phyloP scores from a whole-genome alignment of 1,284 basidiomycete species.

The Sanghuangporus sanghuang region DNA sequence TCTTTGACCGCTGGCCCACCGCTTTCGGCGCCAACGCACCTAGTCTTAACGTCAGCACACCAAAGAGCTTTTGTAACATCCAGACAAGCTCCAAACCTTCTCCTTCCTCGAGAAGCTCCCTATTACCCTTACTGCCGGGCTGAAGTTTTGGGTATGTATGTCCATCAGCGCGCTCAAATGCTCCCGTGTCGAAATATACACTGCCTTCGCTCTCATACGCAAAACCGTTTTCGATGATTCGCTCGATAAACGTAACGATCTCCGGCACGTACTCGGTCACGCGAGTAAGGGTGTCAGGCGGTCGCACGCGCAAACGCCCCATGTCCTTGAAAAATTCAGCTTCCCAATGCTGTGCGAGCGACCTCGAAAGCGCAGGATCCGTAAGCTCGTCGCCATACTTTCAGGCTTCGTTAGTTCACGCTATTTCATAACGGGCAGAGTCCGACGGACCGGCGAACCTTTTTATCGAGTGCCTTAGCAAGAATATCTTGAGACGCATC shows the following conservation, averaged over 20 bases:
- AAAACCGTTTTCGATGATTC: conserved; percentile 85
- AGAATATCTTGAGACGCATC: conserved; percentile 74
- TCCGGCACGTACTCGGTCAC: conserved; percentile 98
- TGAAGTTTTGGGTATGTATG: conserved; percentile 93
- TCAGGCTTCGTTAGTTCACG: conserved; percentile 18
- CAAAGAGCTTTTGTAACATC: background rate
- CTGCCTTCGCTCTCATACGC: conserved; percentile 87
- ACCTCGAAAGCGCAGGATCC: conserved; percentile 84
- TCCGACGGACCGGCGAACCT: conserved; percentile 40
- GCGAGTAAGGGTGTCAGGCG: conserved; percentile 89
- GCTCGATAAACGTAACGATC: conserved; percentile 85
- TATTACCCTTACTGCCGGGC: conserved; percentile 93
- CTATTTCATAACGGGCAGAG: conserved; percentile 10
- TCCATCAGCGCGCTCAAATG: conserved; percentile 74
- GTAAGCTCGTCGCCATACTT: conserved; percentile 79
- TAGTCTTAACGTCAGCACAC: background rate
- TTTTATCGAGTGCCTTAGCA: conserved; percentile 67
- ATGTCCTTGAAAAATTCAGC: conserved; percentile 90
- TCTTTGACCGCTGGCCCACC: conserved; percentile 17
- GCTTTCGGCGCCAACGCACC: conserved; percentile 14
- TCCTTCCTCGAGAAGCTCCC: conserved; percentile 86
- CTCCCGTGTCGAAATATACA: conserved; percentile 92
- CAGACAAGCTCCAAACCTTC: conserved; percentile 57
- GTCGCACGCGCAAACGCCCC: conserved; percentile 79
- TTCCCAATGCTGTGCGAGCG: conserved; percentile 90